Percentiles rank a stretch among this genome's conserved stretches.
Evolutionary conservation across 2,329 filamentous ascomycete species (phyloP).

Genomic region (Fusarium duplospermum): DNA sequence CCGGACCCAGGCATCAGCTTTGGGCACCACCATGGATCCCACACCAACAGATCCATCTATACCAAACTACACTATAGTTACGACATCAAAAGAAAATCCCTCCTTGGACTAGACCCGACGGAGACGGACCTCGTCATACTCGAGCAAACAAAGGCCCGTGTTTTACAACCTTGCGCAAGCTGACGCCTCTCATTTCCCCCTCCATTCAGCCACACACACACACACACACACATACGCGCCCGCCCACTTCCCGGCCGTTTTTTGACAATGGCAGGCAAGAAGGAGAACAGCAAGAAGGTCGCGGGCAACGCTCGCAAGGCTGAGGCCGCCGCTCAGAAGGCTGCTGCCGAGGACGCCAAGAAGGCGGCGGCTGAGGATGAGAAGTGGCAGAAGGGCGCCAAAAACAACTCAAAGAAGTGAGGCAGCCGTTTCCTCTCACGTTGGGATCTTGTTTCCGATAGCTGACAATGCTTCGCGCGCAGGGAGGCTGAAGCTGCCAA

Average conservation of each 20-base stretch:
- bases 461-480: conserved; percentile 18
- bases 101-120: conserved; percentile 2
- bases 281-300: conserved; percentile 89
- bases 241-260: conserved; percentile 21
- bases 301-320: conserved; percentile 93
- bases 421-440: conserved; percentile 48
- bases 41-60: background rate
- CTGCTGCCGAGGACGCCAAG: conserved; percentile 75
- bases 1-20: conserved; percentile 27
- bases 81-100: conserved; percentile 19
- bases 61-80: conserved; percentile 3
- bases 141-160: conserved; percentile 6
- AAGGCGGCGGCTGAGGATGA: conserved; percentile 75
- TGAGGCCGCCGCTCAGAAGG: conserved; percentile 84
- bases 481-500: conserved; percentile 64
- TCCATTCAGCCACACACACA: conserved; percentile 5
- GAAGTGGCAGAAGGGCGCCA: conserved; percentile 88
- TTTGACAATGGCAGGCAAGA: conserved; percentile 75
- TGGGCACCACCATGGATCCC: conserved; percentile 22
- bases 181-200: conserved; percentile 15
- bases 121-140: conserved; percentile 12
- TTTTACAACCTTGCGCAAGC: conserved; percentile 13
- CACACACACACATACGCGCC: background rate
- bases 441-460: background rate
- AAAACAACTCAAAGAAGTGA: conserved; percentile 89